Conservation (phyloP, 768 basidiomycete genomes). For the Boletellus sp. region DNA sequence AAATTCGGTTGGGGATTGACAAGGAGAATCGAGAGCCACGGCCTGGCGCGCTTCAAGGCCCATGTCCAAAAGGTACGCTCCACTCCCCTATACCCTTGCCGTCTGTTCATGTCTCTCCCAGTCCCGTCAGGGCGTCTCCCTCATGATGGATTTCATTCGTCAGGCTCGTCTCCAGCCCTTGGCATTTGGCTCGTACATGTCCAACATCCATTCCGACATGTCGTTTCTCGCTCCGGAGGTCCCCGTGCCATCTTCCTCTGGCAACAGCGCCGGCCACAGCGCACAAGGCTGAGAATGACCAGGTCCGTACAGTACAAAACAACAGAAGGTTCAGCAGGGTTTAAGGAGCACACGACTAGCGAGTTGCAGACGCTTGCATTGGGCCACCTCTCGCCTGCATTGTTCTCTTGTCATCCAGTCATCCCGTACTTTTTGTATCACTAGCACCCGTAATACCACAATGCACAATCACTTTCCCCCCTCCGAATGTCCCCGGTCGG, state of each 20-base stretch:
- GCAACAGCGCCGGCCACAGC: constrained; percentile 12
- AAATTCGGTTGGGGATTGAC: constrained; percentile 89
- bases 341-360: constrained; percentile 21
- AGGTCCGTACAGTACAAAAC: constrained; percentile 8
- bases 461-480: neutral
- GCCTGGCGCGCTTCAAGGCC: constrained; percentile 78
- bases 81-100: neutral
- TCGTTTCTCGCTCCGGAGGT: constrained; percentile 26
- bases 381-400: constrained; percentile 16
- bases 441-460: constrained; percentile 28
- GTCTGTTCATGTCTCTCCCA: constrained; percentile 26
- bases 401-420: constrained; percentile 8
- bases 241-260: constrained; percentile 12
- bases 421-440: constrained; percentile 31
- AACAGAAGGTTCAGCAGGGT: constrained; percentile 25
- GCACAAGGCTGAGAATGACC: constrained; percentile 17
- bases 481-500: neutral
- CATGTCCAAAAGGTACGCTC: constrained; percentile 75
- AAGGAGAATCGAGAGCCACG: constrained; percentile 82
- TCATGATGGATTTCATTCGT: constrained; percentile 74
- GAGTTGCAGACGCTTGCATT: neutral
- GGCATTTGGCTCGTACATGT: constrained; percentile 38
- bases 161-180: constrained; percentile 65
- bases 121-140: constrained; percentile 86
- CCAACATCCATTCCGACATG: constrained; percentile 32